Evolutionary conservation across 345 rosid species (phyloP), one percentile per base, ranked within the genome.

Genomic region (Hibiscus mutabilis): DNA sequence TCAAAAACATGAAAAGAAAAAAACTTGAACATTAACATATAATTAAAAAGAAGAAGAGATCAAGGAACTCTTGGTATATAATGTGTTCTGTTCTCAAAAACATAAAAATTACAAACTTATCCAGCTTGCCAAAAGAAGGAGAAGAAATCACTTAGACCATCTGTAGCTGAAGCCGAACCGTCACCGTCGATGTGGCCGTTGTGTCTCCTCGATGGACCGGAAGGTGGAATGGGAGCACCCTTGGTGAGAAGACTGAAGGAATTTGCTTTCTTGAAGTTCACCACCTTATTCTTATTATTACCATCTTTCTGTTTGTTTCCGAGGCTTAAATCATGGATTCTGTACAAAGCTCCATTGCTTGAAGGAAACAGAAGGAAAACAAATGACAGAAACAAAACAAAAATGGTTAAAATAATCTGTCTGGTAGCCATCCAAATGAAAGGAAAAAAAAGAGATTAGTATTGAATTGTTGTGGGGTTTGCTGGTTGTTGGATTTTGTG

Each of bases 201-300:
- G 74, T 80, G 80, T 65, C 78, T 63, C 66, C 25, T 42, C 2
- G 83, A 82, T 11, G 86, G 86, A 24, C 74, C 79, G 4, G 83
- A 82, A 58, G 86, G 83, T 25, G 83, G 81, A 71, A 77, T 4
- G n/a, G 76, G 73, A n/a, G 2, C 13, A 5, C 63, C 79, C 55
- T 58, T 79, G 24, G 80, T 60, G 58, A 77, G 75, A 42, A 42
- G 56, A 55, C 60, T 40, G 21, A 58, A 69, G 1, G 52, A 7
- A 5, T 42, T 9, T 42, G 14, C 33, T 16, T 44, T 44, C 37
- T 15, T 66, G 69, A 46, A 46, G 14, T 65, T 22, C 12, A 44
- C 42, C 53, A 40, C 27, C 22, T 3, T 15, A 11, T 18, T 51
- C 56, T n/a, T n/a, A 51, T n/a, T n/a, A 5, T 15, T 56, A 52